phyloP scores from a whole-genome alignment of 2,329 filamentous ascomycete genomes.

The Epichloe amarillans region DNA sequence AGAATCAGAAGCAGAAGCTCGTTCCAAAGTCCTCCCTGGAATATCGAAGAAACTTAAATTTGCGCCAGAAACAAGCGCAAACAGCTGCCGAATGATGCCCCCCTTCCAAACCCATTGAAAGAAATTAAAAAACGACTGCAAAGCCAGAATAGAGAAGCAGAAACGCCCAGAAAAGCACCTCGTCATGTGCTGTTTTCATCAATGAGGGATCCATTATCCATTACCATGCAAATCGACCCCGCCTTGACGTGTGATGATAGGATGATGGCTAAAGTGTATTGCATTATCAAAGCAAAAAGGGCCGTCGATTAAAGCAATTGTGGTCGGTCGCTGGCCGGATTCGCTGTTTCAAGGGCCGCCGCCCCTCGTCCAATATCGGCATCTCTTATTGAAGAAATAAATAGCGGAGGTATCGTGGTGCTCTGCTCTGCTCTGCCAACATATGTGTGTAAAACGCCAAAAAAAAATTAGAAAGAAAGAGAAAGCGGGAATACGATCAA shows the following conservation, averaged over 20 bases:
- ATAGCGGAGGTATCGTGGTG: conserved; percentile 16
- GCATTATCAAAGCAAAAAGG: neutral
- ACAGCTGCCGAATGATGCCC: no score
- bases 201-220: neutral
- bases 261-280: neutral
- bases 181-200: neutral
- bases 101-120: no score
- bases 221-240: neutral
- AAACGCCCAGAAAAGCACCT: neutral
- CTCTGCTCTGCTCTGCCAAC: conserved; percentile 1
- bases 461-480: neutral
- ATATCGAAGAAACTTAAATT: neutral
- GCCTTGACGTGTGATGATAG: neutral
- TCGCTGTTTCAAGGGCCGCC: neutral
- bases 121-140: neutral
- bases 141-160: neutral
- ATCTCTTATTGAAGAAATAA: conserved; percentile 9
- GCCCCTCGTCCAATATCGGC: neutral
- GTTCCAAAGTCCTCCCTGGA: neutral
- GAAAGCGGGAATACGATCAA: neutral
- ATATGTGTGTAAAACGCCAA: neutral
- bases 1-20: neutral
- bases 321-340: neutral
- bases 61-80: neutral
- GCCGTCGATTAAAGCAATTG: neutral